These are phyloP conservation scores for Halophytophthora polymorphica DNA, from an alignment of 352 stramenopile genomes.

Conservation along the genomic window DNA sequence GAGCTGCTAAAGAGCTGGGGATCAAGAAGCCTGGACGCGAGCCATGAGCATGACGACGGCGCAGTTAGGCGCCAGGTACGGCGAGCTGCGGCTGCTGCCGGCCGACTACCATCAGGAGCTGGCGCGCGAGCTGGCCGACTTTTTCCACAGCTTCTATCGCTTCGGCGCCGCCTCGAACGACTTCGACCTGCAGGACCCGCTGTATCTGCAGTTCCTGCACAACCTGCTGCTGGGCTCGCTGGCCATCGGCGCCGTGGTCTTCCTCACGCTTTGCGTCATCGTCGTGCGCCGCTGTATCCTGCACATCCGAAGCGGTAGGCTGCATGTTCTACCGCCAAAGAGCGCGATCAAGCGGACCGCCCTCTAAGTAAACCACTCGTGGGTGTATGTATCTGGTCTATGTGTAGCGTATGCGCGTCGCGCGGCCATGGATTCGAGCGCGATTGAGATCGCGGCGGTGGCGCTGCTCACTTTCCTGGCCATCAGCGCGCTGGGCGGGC, in stretches of 20 bases:
- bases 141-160: slow-evolving; percentile 83
- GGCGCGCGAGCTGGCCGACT: slow-evolving; percentile 56
- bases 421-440: slow-evolving; percentile 41
- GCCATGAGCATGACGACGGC: slow-evolving; percentile 1
- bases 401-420: slow-evolving; percentile 39
- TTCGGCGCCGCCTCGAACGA: slow-evolving; percentile 47
- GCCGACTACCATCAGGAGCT: slow-evolving; percentile 70
- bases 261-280: slow-evolving; percentile 60
- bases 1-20: too few species aligned
- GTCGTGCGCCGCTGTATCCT: slow-evolving; percentile 67
- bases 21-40: too few species aligned
- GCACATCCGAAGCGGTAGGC: slow-evolving; percentile 59
- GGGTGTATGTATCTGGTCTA: slow-evolving; percentile 6
- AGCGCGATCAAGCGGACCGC: neutral
- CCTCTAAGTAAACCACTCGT: too few species aligned
- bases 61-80: too few species aligned
- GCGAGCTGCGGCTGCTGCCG: slow-evolving; percentile 49
- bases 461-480: slow-evolving; percentile 70
- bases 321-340: too few species aligned
- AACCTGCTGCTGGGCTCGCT: slow-evolving; percentile 73
- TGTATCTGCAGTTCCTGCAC: slow-evolving; percentile 63
- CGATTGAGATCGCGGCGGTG: slow-evolving; percentile 68
- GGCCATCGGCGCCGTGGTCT: slow-evolving; percentile 54
- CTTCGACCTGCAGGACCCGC: slow-evolving; percentile 52
- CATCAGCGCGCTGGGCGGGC: slow-evolving; percentile 61